Base-by-base conservation (phyloP, 768 basidiomycete species). In the Lepiota subincarnata region DNA sequence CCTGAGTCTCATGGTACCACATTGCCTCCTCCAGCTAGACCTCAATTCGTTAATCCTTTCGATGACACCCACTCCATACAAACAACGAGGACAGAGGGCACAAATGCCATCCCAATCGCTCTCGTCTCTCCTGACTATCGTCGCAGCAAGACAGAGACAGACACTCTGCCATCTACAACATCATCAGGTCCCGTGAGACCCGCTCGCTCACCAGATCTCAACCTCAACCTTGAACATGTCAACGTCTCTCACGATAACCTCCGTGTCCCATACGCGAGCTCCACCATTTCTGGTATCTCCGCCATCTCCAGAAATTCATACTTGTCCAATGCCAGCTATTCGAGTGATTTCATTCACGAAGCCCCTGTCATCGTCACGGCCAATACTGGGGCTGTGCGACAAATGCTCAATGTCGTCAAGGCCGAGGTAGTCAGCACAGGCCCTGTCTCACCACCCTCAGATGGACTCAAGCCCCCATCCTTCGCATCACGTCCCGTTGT, bases 51-150 rank as follows among this genome's bases (percentile, higher is more conserved):
- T 47, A 89, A 92, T 72, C 89, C 89, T 19, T 92, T 92, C 68
- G 80, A 81, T 39, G 89, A 92, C 61, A 70, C 68, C 22, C 81
- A 86, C 44, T 92, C 89, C 36, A 92, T 92, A 55, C 87, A 89
- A 68, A 92, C 90, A 24, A 82, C 84, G n/a, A 78, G 81, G 40
- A 86, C 89, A 12, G 85, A 88, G 63, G 81, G 81, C 39, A 88
- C 90, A 19, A 92, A 92, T 60, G 89, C 91, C 58, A 92, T 92
- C 54, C 89, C 89, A 56, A 92, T 92, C 55, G 89, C 89, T 11
- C 75, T 92, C 39, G 85, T 92, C 34, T 70, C 85, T 19, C 81
- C 86, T 14, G 81, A 81, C 18, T 75, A 78, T 44, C 66, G 57
- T 31, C 72, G 68, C 68, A 37, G 65, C 66, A 7, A 58, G 57